Evolutionary conservation across 768 basidiomycete species (phyloP).

Genomic region (Psilocybe sp.): DNA sequence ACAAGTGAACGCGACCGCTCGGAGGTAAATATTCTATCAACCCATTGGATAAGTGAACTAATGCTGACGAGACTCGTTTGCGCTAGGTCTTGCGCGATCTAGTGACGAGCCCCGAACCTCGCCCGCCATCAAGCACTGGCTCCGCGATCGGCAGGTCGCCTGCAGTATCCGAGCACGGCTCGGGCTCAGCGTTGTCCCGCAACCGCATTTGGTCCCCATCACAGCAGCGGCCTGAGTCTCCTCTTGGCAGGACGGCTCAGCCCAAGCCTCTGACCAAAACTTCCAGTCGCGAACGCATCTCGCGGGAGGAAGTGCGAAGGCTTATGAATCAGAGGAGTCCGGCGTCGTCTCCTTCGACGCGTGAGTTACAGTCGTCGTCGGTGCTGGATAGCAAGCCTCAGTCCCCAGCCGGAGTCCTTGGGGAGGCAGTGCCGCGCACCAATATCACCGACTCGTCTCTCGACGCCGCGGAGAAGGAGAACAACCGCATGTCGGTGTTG

Average conservation of each 20-base stretch:
- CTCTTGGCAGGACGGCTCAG: conserved; percentile 8
- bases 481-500: conserved; percentile 35
- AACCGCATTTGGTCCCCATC: conserved; percentile 16
- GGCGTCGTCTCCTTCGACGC: conserved; percentile 7
- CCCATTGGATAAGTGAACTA: not conserved
- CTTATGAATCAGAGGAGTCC: conserved; percentile 19
- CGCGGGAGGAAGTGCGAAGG: conserved; percentile 23
- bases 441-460: not conserved
- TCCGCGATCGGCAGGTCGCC: conserved; percentile 1
- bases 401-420: conserved; percentile 1
- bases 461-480: conserved; percentile 28
- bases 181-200: conserved; percentile 11
- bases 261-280: conserved; percentile 12
- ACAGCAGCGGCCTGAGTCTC: conserved; percentile 20
- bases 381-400: not conserved
- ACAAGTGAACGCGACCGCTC: conserved; percentile 10
- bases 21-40: conserved; percentile 8
- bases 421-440: not conserved
- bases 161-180: conserved; percentile 8
- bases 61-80: not conserved
- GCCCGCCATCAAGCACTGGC: too few species aligned
- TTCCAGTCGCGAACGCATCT: conserved; percentile 23
- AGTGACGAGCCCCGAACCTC: conserved; percentile 1
- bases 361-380: conserved; percentile 3
- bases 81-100: conserved; percentile 10